Base-by-base conservation (phyloP, 2,329 filamentous ascomycete species). In the Thermoascus crustaceus region DNA sequence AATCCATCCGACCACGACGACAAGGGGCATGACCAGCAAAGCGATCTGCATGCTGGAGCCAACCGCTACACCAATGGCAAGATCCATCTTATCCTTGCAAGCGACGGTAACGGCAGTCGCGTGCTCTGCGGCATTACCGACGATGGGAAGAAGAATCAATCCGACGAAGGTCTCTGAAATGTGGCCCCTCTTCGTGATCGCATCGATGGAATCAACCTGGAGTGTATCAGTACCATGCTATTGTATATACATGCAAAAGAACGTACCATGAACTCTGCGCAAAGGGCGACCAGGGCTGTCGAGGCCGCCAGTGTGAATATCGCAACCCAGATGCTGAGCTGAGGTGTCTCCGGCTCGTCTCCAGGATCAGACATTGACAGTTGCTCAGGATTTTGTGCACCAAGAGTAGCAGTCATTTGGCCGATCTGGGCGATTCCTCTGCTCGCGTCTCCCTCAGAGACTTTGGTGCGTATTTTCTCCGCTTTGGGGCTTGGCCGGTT, bases 401-500 rank as follows among this genome's bases (percentile, higher is more conserved):
- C 67, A 37, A 70, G 53, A 6, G 65, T 58, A 9, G 70, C 71
- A 2, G 67, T 66, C 41, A 69, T 69, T 16, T 67, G 72, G 20
- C 73, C 71, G 36, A 76, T 71, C 31, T 64, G 59, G 3, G 71
- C 72, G 32, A 77, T 59, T 5, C 68, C 68, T 14, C 64, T 64
- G 3, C 59, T 55, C 6, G 68, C 63, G 7, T 70, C 67, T 10
- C 74, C 72, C 31, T 71, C 62, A 37, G 66, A 57, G 35, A 73
- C 57, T 44, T 68, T 66, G 29, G 60, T 62, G 17, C 41, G 42
- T 25, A 61, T 55, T 50, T 76, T 85, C 2, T 79, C 75, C 0
- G 83, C 81, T 60, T 94, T 94, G 48, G 84, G 72, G 45, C 80
- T 84, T 21, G 84, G 78, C 34, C 78, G 77, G 55, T 82, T 85